Percentiles rank a stretch among this genome's conserved stretches.
These are phyloP conservation scores for Plasmodium knowlesi DNA, from an alignment of 169 alveolate species.

Conservation along the genomic window DNA sequence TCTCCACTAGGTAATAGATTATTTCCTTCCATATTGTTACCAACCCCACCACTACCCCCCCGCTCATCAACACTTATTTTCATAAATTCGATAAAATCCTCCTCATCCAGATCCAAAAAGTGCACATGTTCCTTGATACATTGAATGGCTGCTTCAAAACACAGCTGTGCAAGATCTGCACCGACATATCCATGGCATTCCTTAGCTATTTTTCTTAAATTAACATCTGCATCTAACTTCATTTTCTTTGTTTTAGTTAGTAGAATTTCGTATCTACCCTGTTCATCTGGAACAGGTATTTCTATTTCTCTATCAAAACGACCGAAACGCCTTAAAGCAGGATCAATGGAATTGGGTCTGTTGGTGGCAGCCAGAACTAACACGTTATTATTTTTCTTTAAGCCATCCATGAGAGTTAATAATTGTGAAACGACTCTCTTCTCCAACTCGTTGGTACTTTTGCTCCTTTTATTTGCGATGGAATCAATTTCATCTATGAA, in stretches of 20 bases:
- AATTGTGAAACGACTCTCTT: slow-evolving; percentile 89
- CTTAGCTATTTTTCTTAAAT: slow-evolving; percentile 89
- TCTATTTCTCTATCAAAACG: slow-evolving; percentile 91
- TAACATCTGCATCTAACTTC: slow-evolving; percentile 88
- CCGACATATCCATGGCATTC: slow-evolving; percentile 95
- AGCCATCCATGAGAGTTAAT: slow-evolving; percentile 90
- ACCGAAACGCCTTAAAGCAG: slow-evolving; percentile 91
- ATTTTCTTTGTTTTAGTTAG: slow-evolving; percentile 89
- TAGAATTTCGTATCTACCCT: slow-evolving; percentile 91
- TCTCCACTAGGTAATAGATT: neutral
- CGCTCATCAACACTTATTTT: slow-evolving; percentile 14
- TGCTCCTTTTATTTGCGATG: slow-evolving; percentile 91
- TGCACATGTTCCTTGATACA: slow-evolving; percentile 81
- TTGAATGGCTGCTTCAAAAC: slow-evolving; percentile 92
- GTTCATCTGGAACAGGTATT: slow-evolving; percentile 90
- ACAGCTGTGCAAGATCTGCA: slow-evolving; percentile 92
- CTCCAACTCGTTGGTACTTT: slow-evolving; percentile 82
- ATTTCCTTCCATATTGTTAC: neutral
- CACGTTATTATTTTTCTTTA: slow-evolving; percentile 81
- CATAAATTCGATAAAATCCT: slow-evolving; percentile 68
- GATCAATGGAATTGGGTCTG: slow-evolving; percentile 91
- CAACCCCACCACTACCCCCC: neutral
- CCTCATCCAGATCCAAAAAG: slow-evolving; percentile 61
- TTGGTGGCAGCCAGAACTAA: slow-evolving; percentile 95
- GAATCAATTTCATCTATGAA: slow-evolving; percentile 95